Conservation (phyloP, 2,329 filamentous ascomycete genomes). For the Aureobasidium vineae region DNA sequence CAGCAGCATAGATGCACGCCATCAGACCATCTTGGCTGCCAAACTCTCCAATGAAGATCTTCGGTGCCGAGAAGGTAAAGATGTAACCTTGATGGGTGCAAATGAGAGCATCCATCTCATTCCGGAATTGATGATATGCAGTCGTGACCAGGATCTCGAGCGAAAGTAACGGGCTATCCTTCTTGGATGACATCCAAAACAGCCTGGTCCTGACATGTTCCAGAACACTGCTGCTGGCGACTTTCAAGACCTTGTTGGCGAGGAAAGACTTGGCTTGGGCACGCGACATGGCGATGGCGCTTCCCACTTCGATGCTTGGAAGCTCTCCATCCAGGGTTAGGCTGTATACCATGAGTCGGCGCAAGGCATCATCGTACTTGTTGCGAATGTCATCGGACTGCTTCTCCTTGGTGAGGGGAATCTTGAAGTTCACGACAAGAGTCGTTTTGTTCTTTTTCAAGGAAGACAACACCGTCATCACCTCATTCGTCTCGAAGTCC, state of each 20-base stretch:
- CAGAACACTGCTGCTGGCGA: background rate
- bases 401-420: background rate
- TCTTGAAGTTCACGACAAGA: background rate
- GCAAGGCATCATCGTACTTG: conserved; percentile 10
- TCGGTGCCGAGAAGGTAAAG: conserved; percentile 16
- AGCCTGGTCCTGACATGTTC: background rate
- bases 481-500: conserved; percentile 13
- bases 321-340: background rate
- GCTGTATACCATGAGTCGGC: conserved; percentile 4
- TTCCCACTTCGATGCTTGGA: conserved; percentile 3
- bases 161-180: background rate
- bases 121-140: conserved; percentile 9
- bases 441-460: background rate
- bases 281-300: background rate
- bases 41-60: conserved; percentile 2
- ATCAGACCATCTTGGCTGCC: background rate
- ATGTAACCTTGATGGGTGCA: conserved; percentile 12
- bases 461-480: conserved; percentile 4
- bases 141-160: conserved; percentile 17
- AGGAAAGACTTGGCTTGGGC: conserved; percentile 8
- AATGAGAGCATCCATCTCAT: conserved; percentile 11
- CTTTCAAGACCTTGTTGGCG: background rate
- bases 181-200: background rate
- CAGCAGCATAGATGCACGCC: conserved; percentile 19
- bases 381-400: background rate